Evolutionary conservation across 2,329 filamentous ascomycete species (phyloP), one percentile per base, ranked within the genome.

Genomic region (Cordyceps sp.): DNA sequence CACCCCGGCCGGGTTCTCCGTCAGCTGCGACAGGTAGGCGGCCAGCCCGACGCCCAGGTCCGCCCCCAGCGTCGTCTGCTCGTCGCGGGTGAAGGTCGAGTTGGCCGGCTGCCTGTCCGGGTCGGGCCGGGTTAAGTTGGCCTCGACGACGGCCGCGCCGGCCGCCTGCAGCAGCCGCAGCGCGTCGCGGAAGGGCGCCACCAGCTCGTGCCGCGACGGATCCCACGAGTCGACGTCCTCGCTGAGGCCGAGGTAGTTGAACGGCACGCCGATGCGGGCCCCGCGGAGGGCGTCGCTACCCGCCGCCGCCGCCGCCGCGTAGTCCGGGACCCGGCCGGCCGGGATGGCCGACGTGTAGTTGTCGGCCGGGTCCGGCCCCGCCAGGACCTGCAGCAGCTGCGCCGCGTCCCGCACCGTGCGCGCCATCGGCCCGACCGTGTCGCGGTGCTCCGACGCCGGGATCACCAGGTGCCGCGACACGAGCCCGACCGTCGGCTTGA

Each of bases 391-490:
- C 0, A 80, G 58, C 2, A 64, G 58, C 37, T 69, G 66, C 0
- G 66, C 66, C 0, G 73, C 74, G 44, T 81, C 77, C 13, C 61
- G 59, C 1, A 81, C 67, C 0, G 65, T 76, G 25, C 66, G 62
- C 0, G 66, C 69, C 47, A 81, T 71, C 0, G 64, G 59, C 1
- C 75, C 76, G 1, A 79, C 60, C 0, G 66, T 71, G 41, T 81
- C 76, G 40, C 75, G 69, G 40, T 72, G 64, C 26, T 62, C 49
- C 12, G 62, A 67, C 4, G 79, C 69, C 1, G 75, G 74, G 14
- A 80, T 17, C 8, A 17, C 13, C 14, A 28, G 10, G 15, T 28
- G 15, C 4, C 26, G 15, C 26, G 26, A 28, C 8, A 17, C 15
- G 9, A 28, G 15, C 3, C 26, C 26, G 10, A 18, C 16, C 8